A percentile compares a stretch with the other conserved stretches of the same genome.
Evolutionary conservation across 805 yeast species (phyloP).

Genomic region (Pichia insulana): DNA sequence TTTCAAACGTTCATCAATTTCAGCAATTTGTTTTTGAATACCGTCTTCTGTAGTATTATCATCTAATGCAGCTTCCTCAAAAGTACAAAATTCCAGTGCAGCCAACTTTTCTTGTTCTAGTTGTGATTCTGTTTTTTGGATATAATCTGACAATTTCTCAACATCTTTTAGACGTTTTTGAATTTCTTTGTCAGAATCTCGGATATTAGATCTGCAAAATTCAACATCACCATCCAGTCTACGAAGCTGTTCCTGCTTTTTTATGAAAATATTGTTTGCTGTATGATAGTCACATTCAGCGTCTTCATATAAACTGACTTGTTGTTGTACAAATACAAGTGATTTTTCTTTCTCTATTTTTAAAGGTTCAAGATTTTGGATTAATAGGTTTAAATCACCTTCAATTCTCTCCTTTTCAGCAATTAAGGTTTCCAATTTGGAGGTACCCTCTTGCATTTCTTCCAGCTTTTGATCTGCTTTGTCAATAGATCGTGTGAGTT

Average conservation of each 20-base stretch:
- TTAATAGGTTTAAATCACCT: slow-evolving; percentile 21
- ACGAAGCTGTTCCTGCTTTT: slow-evolving; percentile 11
- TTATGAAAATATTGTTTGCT: slow-evolving; percentile 7
- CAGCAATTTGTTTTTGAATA: slow-evolving; percentile 32
- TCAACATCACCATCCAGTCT: slow-evolving; percentile 20
- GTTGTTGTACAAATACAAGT: slow-evolving; percentile 8
- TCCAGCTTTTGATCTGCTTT: slow-evolving; percentile 32
- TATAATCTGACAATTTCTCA: slow-evolving; percentile 21
- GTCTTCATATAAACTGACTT: slow-evolving; percentile 11
- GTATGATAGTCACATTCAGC: slow-evolving; percentile 9
- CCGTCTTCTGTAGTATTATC: slow-evolving; percentile 35
- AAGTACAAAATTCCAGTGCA: slow-evolving; percentile 37
- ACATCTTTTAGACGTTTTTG: slow-evolving; percentile 10
- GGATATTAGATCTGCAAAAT: slow-evolving; percentile 4
- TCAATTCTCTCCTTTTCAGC: slow-evolving; percentile 27
- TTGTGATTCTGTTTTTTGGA: slow-evolving; percentile 6
- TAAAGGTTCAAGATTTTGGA: slow-evolving; percentile 17
- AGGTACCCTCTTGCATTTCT: slow-evolving; percentile 36
- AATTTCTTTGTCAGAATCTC: neutral
- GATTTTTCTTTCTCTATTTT: slow-evolving; percentile 14
- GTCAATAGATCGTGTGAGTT: slow-evolving; percentile 20
- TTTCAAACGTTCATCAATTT: slow-evolving; percentile 37
- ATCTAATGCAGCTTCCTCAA: slow-evolving; percentile 35
- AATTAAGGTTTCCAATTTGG: slow-evolving; percentile 28
- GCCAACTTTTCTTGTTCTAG: slow-evolving; percentile 4